Percentiles rank a stretch among this genome's conserved stretches.
Evolutionary conservation across 257 asterid species (phyloP).

Genomic region (Leonotis leonurus): DNA sequence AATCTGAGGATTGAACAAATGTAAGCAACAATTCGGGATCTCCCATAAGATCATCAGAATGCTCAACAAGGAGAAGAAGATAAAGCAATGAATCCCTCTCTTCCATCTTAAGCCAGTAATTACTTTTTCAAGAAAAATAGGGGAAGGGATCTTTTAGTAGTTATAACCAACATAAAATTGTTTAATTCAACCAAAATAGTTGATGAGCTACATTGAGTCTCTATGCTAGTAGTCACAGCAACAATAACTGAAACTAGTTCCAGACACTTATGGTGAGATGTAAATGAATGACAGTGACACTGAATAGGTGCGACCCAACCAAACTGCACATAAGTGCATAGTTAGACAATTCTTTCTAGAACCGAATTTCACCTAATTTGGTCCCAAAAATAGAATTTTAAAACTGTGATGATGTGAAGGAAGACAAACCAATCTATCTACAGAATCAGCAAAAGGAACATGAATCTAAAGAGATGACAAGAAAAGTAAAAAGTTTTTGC

Average conservation of each 20-base stretch:
- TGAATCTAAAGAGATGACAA: neutral
- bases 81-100: neutral
- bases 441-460: neutral
- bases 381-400: neutral
- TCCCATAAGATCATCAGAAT: neutral
- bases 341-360: neutral
- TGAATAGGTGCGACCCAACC: neutral
- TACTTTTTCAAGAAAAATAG: neutral
- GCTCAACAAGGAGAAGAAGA: neutral
- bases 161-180: neutral
- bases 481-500: neutral
- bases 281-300: neutral
- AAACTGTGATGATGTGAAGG: neutral
- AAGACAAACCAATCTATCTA: neutral
- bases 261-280: neutral
- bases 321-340: neutral
- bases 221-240: neutral
- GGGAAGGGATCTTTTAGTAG: neutral
- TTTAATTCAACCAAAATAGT: neutral
- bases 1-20: constrained; percentile 16
- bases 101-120: neutral
- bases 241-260: neutral
- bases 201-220: neutral
- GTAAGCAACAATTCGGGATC: neutral
- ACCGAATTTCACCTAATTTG: neutral